Conservation (phyloP, 1,284 basidiomycete genomes). For the Agaricales sp. region DNA sequence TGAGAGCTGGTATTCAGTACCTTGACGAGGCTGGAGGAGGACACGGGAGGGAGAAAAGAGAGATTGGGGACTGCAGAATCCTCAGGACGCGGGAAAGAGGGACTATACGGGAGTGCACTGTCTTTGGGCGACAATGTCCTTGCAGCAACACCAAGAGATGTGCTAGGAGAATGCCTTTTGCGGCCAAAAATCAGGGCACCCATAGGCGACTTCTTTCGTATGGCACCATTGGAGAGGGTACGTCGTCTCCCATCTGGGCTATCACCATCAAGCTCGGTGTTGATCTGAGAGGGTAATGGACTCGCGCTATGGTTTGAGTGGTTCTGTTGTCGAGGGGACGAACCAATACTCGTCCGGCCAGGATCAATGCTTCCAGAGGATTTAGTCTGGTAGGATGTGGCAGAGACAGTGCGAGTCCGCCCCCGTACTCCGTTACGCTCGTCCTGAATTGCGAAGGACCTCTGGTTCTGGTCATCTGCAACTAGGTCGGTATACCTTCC, state of each 20-base stretch:
- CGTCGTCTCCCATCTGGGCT: constrained; percentile 32
- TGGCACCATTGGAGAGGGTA: not conserved
- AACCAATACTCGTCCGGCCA: constrained; percentile 15
- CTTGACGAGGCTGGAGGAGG: not conserved
- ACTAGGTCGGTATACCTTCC: constrained; percentile 15
- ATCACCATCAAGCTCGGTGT: constrained; percentile 35
- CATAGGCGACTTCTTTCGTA: not conserved
- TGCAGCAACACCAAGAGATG: not conserved
- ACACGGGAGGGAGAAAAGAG: too few species aligned
- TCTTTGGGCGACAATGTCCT: not conserved
- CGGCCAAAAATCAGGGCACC: not conserved
- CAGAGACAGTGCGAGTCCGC: constrained; percentile 20
- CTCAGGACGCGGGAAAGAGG: not conserved
- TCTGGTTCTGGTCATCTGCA: constrained; percentile 9
- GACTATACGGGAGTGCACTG: not conserved
- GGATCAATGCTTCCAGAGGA: constrained; percentile 24
- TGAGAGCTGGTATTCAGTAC: too few species aligned
- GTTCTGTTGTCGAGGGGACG: constrained; percentile 18
- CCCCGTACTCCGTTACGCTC: constrained; percentile 5
- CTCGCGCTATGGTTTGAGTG: constrained; percentile 19
- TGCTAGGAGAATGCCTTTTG: not conserved
- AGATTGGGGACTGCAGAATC: too few species aligned
- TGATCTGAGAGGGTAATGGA: constrained; percentile 29
- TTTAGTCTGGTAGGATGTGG: constrained; percentile 20
- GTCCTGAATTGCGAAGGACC: not conserved